Base-by-base conservation (phyloP, 2,329 filamentous ascomycete species). In the Pseudogymnoascus verrucosus region DNA sequence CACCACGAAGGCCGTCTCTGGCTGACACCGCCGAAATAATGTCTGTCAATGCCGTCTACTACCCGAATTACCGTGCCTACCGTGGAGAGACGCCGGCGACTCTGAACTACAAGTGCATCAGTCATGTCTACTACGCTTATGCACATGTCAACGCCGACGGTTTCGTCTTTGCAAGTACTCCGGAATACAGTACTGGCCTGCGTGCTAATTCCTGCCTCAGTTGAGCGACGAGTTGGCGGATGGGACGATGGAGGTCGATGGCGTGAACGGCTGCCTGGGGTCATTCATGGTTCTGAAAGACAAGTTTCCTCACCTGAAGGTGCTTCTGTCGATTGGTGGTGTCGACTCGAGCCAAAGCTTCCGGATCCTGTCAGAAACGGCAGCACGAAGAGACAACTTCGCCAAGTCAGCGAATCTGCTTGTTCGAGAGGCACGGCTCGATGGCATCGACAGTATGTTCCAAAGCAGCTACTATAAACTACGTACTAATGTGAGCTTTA, bases 81-180 rank as follows among this genome's bases (percentile, higher is more conserved):
- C 81, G 82, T 64, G 84, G 87, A 67, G 85, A 90, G 69, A 89
- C 89, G 14, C 90, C 90, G 0, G 89, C 85, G 1, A 85, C 85
- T 63, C 78, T 93, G 71, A 89, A 90, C 73, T 85, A 91, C 74
- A 84, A 84, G 68, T 90, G 88, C 70, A 86, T 93, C 70, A 92
- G 88, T 68, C 88, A 91, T 71, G 85, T 93, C 26, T 93, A 92
- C 75, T 93, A 93, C 73, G 89, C 90, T 11, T 93, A 90, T 82
- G 89, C 89, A 64, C 89, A 83, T 76, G 84, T 93, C 47, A 84
- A 85, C 67, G 76, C 82, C 61, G 88, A 92, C 72, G 90, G 90
- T 60, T 84, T 84, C 62, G 85, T 93, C 66, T 89, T 89, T 79
- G 90, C 93, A 77, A 78, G 84, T 80, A 66, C 19, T 19, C n/a